Base-by-base conservation (phyloP, 140 eudicot species). In the Senecio squalidus region DNA sequence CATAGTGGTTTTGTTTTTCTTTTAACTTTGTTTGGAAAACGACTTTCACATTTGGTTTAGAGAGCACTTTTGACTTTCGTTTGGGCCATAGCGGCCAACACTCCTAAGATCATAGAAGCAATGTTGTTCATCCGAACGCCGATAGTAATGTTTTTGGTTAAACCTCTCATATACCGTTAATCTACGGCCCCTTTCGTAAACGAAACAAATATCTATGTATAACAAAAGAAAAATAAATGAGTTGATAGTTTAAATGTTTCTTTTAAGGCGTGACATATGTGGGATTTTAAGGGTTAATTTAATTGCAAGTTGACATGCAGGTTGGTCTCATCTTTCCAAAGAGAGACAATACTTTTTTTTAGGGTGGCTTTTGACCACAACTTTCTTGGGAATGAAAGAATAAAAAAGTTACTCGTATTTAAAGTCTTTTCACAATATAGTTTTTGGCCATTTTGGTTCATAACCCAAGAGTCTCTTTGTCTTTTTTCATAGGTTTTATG, bases 331-430 rank as follows among this genome's bases (percentile, higher is more conserved):
- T 48, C 81, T 60, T 79, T 69, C 61, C 31, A 65, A 64, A 56
- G 76, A 74, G 69, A 45, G 68, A 70, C 70, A 57, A 58, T 57
- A 72, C 67, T 72, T 47, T 48, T 24, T 47, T 29, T 36, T 16
- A 11, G 5, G 61, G 59, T 15, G 70, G 66, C 76, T 63, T 74
- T 61, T 69, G 72, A 43, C 54, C 59, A 61, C 54, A 22, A 59
- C 78, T 84, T 84, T 84, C 79, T 84, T 71, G 94, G 88, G 74
- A 84, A 84, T 77, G 84, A 77, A 71, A 84, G 94, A 80, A 65
- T 66, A 40, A 55, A 63, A 47, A 43, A 25, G 66, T 24, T n/a
- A 36, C n/a, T n/a, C n/a, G n/a, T n/a, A n/a, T 54, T 67, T 40
- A 60, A 54, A 34, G 18, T 57, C 60, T 61, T 55, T 75, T 53